Base-by-base conservation (phyloP, 116 monocot genomes). In the Thalassia testudinum region DNA sequence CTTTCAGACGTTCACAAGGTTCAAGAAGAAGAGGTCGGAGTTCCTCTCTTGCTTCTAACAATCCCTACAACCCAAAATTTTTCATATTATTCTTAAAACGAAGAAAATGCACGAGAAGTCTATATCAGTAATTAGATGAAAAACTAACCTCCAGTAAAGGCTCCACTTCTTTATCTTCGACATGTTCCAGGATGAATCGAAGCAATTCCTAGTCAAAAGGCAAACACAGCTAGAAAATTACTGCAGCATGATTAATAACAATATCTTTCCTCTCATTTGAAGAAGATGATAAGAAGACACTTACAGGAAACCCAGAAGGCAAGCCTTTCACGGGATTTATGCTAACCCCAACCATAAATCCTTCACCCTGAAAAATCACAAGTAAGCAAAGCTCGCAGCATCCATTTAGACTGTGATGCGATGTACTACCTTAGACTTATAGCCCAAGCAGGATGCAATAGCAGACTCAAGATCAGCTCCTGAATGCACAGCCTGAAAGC, bases 391-490 rank as follows among this genome's bases (percentile, higher is more conserved):
- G 10, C 10, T 34, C 30, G 10, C n/a, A n/a, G n/a, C n/a, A n/a
- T n/a, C n/a, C n/a, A n/a, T n/a, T n/a, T n/a, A n/a, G n/a, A n/a
- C n/a, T n/a, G n/a, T n/a, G n/a, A n/a, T n/a, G n/a, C n/a, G n/a
- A n/a, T n/a, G n/a, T n/a, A 25, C 44, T 63, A 99, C 97, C 97
- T 99, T 72, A 53, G 79, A 45, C 52, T 26, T 62, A 34, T 99
- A 99, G 7, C 97, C 97, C 82, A 90, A 68, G 66, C 86, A 99
- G 43, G 90, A 82, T 66, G 82, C 85, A 68, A 99, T 82, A 53
- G 97, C 77, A 70, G 97, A 99, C 58, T 99, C 90, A 15, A 99
- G 90, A 80, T 99, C 97, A 44, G 90, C 90, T 58, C 97, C 97
- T 23, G 97, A 99, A 58, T 99, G 97, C 43, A 69, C 69, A 25